Base-by-base conservation (phyloP, 83 land plant genomes). In the Picea engelmannii region DNA sequence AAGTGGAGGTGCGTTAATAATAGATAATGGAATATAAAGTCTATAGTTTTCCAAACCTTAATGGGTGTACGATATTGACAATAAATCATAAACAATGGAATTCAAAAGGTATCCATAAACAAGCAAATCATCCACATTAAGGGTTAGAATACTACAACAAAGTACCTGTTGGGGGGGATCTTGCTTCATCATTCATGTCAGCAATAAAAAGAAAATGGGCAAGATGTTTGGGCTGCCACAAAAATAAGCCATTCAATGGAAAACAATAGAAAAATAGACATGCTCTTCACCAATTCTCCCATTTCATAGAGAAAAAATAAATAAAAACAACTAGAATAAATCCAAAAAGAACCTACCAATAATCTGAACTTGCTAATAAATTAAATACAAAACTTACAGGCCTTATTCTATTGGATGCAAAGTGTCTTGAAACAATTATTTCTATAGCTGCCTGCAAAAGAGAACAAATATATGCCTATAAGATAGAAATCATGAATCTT, bases 371-470 rank as follows among this genome's bases (percentile, higher is more conserved):
- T 44, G 1, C 18, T 17, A 11, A 73, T 20, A 73, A 73, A 20
- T 73, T 47, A 73, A 73, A 73, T 21, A 73, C 2, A 73, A 73
- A 10, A 82, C 93, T 84, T 88, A 96, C 99, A 75, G 99, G 86
- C 81, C 76, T 85, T 47, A 95, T 80, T 85, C 85, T 83, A 84
- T 69, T 89, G 16, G 91, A 64, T 42, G 82, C 68, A 83, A 96
- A 95, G 78, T 91, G 82, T 82, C 91, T 91, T 17, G 87, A 76
- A 35, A 92, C 81, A 83, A 89, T 91, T 59, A 93, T 93, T 80
- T 90, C 96, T 62, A 94, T 92, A 84, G 93, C 84, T n/a, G 94
- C 96, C 96, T 96, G 89, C 84, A 92, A 61, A 38, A 82, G 42
- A 55, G 38, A 59, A 66, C 3, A 44, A 15, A 78, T 23, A 42